Evolutionary conservation across 768 basidiomycete genomes (phyloP).

Genomic region (Pleurotus salmoneostramineus): DNA sequence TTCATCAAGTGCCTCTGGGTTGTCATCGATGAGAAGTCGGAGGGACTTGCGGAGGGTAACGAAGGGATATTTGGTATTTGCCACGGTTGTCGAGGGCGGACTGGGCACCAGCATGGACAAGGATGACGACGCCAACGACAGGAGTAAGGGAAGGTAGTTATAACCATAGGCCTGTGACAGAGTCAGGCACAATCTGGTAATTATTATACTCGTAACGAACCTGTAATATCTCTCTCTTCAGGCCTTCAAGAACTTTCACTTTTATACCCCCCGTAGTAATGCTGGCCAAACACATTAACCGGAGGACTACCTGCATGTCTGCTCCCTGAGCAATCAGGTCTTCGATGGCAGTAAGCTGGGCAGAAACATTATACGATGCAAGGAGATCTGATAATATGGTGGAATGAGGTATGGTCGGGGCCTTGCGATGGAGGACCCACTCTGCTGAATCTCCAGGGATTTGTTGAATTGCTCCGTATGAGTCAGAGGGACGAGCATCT

Average conservation of each 20-base stretch:
- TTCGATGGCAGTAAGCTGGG: slow-evolving; percentile 84
- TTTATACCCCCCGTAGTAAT: slow-evolving; percentile 86
- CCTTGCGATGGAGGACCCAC: slow-evolving; percentile 35
- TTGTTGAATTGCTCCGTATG: slow-evolving; percentile 86
- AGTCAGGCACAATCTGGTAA: slow-evolving; percentile 22
- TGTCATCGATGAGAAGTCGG: slow-evolving; percentile 90
- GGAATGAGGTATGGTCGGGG: neutral
- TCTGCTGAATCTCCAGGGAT: slow-evolving; percentile 94
- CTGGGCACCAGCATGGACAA: slow-evolving; percentile 65
- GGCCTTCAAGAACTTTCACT: slow-evolving; percentile 75
- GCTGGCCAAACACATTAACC: slow-evolving; percentile 84
- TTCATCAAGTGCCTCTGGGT: slow-evolving; percentile 69
- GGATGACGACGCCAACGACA: slow-evolving; percentile 62
- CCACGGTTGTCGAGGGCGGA: slow-evolving; percentile 54
- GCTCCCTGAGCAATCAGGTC: slow-evolving; percentile 86
- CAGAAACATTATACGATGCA: slow-evolving; percentile 81
- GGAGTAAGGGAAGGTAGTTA: slow-evolving; percentile 61
- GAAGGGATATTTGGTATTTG: slow-evolving; percentile 67
- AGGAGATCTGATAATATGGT: slow-evolving; percentile 66
- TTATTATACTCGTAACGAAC: slow-evolving; percentile 20
- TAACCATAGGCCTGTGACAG: slow-evolving; percentile 68
- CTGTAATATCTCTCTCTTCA: slow-evolving; percentile 92
- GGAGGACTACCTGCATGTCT: slow-evolving; percentile 72
- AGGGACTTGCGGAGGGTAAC: slow-evolving; percentile 72
- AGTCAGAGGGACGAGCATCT: slow-evolving; percentile 82